Evolutionary conservation across 192 early-diverging fungal species (phyloP).

Genomic region (Entomortierella chlamydospora): DNA sequence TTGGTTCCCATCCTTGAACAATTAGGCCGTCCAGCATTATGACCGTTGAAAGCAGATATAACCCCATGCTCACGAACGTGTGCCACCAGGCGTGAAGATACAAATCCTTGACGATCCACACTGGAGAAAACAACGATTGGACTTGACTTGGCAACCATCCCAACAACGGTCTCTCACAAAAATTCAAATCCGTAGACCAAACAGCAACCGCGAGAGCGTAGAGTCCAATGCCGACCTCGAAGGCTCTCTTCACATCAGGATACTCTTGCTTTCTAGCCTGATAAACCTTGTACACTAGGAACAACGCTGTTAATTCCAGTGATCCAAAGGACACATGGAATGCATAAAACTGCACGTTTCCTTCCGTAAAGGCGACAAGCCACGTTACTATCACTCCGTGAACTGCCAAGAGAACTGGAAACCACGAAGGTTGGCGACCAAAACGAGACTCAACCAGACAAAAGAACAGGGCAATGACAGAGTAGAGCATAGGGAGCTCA

Average conservation of each 20-base stretch:
- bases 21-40: conserved; percentile 57
- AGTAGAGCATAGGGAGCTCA: conserved; percentile 62
- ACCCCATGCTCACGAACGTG: conserved; percentile 65
- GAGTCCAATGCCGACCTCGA: conserved; percentile 34
- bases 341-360: conserved; percentile 28
- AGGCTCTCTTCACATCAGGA: conserved; percentile 43
- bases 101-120: conserved; percentile 58
- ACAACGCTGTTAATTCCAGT: conserved; percentile 27
- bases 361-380: conserved; percentile 38
- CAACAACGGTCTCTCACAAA: conserved; percentile 30
- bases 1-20: conserved; percentile 36
- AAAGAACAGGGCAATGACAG: conserved; percentile 52
- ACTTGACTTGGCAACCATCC: conserved; percentile 6
- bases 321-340: conserved; percentile 46
- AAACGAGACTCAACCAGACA: conserved; percentile 51
- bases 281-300: conserved; percentile 43
- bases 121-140: background rate
- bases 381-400: conserved; percentile 57
- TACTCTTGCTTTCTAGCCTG: conserved; percentile 24
- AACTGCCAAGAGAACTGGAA: conserved; percentile 56
- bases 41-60: conserved; percentile 67
- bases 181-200: conserved; percentile 52
- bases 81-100: conserved; percentile 76
- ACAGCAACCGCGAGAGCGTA: conserved; percentile 31
- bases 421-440: conserved; percentile 59